A percentile compares a stretch with the other conserved stretches of the same genome.
Evolutionary conservation across 2,329 filamentous ascomycete species (phyloP).

Genomic region (Metarhizium robertsii): DNA sequence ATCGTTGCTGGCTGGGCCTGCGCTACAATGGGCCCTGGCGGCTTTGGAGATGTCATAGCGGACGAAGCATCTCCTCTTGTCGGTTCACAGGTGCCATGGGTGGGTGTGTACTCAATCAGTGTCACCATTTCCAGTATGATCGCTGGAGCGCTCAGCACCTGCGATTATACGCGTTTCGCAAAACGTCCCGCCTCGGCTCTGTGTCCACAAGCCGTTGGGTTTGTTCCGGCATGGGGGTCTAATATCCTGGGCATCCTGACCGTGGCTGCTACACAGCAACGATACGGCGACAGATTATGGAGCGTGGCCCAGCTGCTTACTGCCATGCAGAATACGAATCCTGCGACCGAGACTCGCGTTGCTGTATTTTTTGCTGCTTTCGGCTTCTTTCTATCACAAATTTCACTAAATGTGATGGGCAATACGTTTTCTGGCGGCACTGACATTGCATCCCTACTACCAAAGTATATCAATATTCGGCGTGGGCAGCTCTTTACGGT

Average conservation of each 20-base stretch:
- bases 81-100: not conserved
- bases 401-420: conserved; percentile 11
- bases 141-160: not conserved
- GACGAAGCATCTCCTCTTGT: not conserved
- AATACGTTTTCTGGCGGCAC: conserved; percentile 34
- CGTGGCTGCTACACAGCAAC: conserved; percentile 4
- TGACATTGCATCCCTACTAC: conserved; percentile 40
- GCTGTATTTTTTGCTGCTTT: conserved; percentile 11
- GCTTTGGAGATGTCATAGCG: conserved; percentile 7
- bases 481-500: conserved; percentile 38
- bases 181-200: not conserved
- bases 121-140: conserved; percentile 1
- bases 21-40: conserved; percentile 20
- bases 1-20: conserved; percentile 27
- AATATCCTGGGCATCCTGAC: conserved; percentile 3
- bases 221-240: not conserved
- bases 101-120: not conserved
- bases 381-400: conserved; percentile 8
- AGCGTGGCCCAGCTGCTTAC: conserved; percentile 1
- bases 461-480: conserved; percentile 43
- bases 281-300: conserved; percentile 2
- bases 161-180: conserved; percentile 2
- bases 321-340: conserved; percentile 2
- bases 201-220: conserved; percentile 1
- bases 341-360: conserved; percentile 5